These are phyloP conservation scores for Lizonia empirigonia DNA, from an alignment of 2,329 filamentous ascomycete genomes.

Conservation along the genomic window DNA sequence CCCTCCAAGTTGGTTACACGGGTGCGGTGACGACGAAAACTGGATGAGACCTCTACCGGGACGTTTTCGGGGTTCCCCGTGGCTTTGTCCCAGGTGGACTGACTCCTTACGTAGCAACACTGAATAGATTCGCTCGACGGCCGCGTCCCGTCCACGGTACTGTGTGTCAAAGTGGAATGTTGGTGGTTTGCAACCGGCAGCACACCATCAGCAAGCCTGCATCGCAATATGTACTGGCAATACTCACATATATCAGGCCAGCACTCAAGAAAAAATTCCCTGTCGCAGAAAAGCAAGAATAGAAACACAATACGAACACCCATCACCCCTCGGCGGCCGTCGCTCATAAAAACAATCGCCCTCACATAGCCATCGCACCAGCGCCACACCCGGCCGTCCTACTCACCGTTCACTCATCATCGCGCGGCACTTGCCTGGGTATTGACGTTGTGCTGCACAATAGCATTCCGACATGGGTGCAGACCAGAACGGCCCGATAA, in stretches of 20 bases:
- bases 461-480: conserved; percentile 21
- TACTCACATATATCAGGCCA: not conserved
- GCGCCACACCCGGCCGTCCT: conserved; percentile 4
- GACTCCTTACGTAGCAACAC: conserved; percentile 1
- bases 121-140: not conserved
- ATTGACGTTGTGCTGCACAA: conserved; percentile 27
- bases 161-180: conserved; percentile 7
- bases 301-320: not conserved
- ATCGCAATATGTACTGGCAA: not conserved
- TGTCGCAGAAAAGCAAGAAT: not conserved
- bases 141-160: conserved; percentile 1
- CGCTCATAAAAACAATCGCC: conserved; percentile 1
- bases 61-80: conserved; percentile 13
- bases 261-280: not conserved
- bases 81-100: conserved; percentile 6
- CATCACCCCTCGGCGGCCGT: not conserved
- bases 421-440: not conserved
- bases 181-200: conserved; percentile 4
- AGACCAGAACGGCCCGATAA: conserved; percentile 3
- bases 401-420: not conserved
- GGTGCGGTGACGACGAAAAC: conserved; percentile 27
- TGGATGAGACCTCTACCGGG: conserved; percentile 30
- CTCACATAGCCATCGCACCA: not conserved
- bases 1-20: conserved; percentile 22
- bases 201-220: conserved; percentile 12